Evolutionary conservation across 495 filamentous ascomycete species (phyloP).

Genomic region (Neurospora sp.): DNA sequence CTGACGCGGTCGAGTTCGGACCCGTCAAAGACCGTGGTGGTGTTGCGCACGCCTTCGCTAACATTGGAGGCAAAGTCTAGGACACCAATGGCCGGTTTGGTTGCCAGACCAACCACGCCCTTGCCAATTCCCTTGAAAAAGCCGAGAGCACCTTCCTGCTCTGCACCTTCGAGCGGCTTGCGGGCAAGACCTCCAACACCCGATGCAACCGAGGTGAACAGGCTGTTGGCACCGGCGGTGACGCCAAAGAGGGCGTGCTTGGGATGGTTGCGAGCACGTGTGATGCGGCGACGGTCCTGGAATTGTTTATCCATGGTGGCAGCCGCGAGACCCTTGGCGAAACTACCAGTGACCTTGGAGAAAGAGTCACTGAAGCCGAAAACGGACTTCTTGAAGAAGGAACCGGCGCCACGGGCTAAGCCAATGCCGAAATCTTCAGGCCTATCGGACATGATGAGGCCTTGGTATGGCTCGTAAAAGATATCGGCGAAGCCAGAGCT

Average conservation of each 20-base stretch:
- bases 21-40: conserved; percentile 93
- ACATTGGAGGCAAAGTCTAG: conserved; percentile 96
- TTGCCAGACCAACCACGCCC: conserved; percentile 82
- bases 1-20: conserved; percentile 91
- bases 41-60: conserved; percentile 94
- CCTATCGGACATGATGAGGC: conserved; percentile 87
- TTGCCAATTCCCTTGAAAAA: conserved; percentile 98
- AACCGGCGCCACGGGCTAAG: conserved; percentile 91
- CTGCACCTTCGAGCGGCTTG: conserved; percentile 89
- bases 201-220: conserved; percentile 81
- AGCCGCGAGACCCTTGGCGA: conserved; percentile 88
- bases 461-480: conserved; percentile 98
- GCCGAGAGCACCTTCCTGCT: conserved; percentile 84
- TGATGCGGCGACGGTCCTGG: conserved; percentile 90
- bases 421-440: conserved; percentile 91
- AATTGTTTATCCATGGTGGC: conserved; percentile 98
- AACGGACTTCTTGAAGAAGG: conserved; percentile 96
- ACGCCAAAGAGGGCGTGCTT: conserved; percentile 97
- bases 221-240: conserved; percentile 88
- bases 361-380: conserved; percentile 94
- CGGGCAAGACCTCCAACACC: conserved; percentile 87
- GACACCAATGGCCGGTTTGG: conserved; percentile 92
- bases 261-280: conserved; percentile 81
- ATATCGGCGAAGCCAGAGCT: conserved; percentile 94
- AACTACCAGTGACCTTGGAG: conserved; percentile 90